Conservation (phyloP, 495 filamentous ascomycete genomes). For the Annulohypoxylon moriforme region DNA sequence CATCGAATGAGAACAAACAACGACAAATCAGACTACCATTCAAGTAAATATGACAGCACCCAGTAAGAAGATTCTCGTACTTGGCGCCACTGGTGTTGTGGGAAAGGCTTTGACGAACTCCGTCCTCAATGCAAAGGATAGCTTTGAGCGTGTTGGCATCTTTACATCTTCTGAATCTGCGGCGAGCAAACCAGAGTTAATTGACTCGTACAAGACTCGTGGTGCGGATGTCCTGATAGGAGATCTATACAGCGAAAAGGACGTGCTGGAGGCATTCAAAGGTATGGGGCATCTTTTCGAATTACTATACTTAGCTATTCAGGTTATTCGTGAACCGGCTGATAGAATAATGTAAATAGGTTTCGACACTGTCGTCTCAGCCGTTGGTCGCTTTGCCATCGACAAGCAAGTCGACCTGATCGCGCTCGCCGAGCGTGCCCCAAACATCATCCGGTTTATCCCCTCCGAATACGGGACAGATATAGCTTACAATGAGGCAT, state of each 20-base stretch:
- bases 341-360: neutral
- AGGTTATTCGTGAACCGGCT: too few relatives aligned
- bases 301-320: too few relatives aligned
- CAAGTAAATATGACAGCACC: neutral
- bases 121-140: neutral
- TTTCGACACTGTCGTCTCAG: neutral
- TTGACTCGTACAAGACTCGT: neutral
- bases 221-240: neutral
- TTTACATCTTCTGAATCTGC: neutral
- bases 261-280: neutral
- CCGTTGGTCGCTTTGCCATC: neutral
- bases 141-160: neutral
- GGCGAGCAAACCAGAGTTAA: neutral
- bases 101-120: neutral
- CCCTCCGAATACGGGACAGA: neutral
- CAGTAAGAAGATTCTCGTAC: neutral
- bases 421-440: neutral
- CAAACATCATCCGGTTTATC: neutral
- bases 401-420: neutral
- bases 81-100: neutral
- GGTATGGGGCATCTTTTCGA: neutral
- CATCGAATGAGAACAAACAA: too few relatives aligned
- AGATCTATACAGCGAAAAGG: neutral
- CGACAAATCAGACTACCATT: too few relatives aligned
- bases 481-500: neutral